Percentiles rank a stretch among this genome's conserved stretches.
Evolutionary conservation across 2,329 filamentous ascomycete species (phyloP).

Genomic region (Microcera coccophila): DNA sequence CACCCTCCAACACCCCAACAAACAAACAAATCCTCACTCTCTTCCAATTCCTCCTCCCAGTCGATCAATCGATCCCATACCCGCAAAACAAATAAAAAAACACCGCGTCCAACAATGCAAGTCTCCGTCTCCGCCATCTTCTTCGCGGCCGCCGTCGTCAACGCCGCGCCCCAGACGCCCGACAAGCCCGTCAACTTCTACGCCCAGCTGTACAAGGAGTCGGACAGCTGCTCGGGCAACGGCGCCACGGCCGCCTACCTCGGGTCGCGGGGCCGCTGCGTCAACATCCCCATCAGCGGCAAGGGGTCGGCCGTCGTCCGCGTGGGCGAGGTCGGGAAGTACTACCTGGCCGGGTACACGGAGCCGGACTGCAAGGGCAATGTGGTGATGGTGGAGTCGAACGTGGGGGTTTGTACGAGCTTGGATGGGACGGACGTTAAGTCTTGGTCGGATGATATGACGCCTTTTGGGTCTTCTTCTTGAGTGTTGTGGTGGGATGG

Average conservation of each 20-base stretch:
- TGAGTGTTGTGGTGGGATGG: no score
- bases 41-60: no score
- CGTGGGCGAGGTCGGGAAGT: conserved; percentile 1
- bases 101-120: neutral
- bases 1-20: no score
- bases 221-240: neutral
- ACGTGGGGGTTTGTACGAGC: neutral
- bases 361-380: conserved; percentile 2
- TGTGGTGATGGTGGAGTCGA: conserved; percentile 1
- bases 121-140: neutral
- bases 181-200: conserved; percentile 3
- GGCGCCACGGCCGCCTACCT: neutral
- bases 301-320: conserved; percentile 1
- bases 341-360: conserved; percentile 3
- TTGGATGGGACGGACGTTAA: neutral
- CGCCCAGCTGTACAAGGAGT: conserved; percentile 1
- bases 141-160: conserved; percentile 1
- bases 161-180: conserved; percentile 1
- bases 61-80: no score
- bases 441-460: neutral
- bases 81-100: no score
- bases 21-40: no score
- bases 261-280: neutral
- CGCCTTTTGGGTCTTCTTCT: conserved; percentile 1
- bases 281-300: conserved; percentile 1